These are phyloP conservation scores for Poterioochromonas sp. DNA, from an alignment of 352 stramenopile genomes.

Conservation along the genomic window DNA sequence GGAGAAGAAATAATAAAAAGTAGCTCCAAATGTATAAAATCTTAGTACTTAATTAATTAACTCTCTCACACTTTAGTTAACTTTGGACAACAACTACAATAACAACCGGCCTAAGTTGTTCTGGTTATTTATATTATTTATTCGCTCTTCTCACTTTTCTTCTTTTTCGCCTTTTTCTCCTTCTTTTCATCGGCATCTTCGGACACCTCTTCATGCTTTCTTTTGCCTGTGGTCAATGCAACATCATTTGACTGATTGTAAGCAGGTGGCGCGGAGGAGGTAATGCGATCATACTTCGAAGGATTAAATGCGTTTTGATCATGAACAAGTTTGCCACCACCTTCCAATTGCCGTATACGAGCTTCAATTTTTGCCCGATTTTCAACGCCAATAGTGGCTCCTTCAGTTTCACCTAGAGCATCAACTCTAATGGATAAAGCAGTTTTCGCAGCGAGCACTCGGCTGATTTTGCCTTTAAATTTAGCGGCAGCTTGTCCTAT, in stretches of 20 bases:
- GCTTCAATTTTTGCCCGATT: constrained; percentile 92
- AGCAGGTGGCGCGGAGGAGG: constrained; percentile 56
- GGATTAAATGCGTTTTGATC: constrained; percentile 21
- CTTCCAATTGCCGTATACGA: constrained; percentile 91
- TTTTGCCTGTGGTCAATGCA: constrained; percentile 52
- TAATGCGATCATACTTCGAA: constrained; percentile 58
- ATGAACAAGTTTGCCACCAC: constrained; percentile 51
- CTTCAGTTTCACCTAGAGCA: constrained; percentile 87
- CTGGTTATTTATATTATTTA: too few species aligned
- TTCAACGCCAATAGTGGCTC: constrained; percentile 89
- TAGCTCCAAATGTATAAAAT: too few species aligned
- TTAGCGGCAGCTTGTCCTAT: constrained; percentile 98
- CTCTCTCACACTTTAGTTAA: too few species aligned
- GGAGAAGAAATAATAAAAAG: constrained; percentile 79
- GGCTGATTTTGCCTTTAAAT: constrained; percentile 98
- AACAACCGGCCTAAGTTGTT: too few species aligned
- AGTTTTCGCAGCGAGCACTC: constrained; percentile 95
- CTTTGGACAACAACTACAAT: too few species aligned
- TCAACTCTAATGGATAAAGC: constrained; percentile 97
- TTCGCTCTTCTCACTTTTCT: constrained; percentile 61
- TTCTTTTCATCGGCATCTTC: constrained; percentile 51
- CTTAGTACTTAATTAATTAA: too few species aligned
- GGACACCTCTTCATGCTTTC: constrained; percentile 52
- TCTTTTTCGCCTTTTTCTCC: constrained; percentile 71
- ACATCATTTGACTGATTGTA: constrained; percentile 94